Percentiles rank a stretch among this genome's conserved stretches.
Conservation (phyloP, 1,139 yeast genomes). For the Magnusiomyces ingens region DNA sequence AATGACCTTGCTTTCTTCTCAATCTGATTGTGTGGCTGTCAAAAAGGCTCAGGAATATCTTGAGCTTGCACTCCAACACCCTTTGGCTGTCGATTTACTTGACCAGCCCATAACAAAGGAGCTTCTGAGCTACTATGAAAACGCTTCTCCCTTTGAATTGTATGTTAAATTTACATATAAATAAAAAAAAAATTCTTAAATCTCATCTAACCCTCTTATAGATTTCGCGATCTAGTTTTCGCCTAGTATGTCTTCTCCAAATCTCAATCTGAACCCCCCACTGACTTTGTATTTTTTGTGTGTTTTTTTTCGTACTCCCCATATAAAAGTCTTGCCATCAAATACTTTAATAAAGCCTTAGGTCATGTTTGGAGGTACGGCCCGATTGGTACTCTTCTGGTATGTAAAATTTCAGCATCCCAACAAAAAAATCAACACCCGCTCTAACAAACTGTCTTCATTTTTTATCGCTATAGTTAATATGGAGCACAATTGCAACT, state of each 20-base stretch:
- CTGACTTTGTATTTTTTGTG: background rate
- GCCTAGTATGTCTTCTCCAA: slow-evolving; percentile 14
- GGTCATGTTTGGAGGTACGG: slow-evolving; percentile 17
- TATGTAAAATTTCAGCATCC: background rate
- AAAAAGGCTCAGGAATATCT: too few relatives aligned
- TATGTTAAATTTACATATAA: slow-evolving; percentile 11
- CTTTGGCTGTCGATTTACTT: background rate
- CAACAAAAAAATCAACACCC: background rate
- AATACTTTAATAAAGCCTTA: slow-evolving; percentile 17
- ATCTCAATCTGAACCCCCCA: slow-evolving; percentile 5
- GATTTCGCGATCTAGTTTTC: slow-evolving; percentile 24
- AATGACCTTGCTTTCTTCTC: too few relatives aligned
- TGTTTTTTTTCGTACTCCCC: slow-evolving; percentile 14
- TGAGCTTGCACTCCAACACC: background rate
- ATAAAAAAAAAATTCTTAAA: background rate
- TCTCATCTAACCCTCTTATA: slow-evolving; percentile 1
- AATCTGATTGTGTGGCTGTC: too few relatives aligned
- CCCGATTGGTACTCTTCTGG: slow-evolving; percentile 13
- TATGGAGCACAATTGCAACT: slow-evolving; percentile 10
- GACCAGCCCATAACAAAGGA: too few relatives aligned
- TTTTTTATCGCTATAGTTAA: slow-evolving; percentile 2
- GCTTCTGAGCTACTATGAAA: slow-evolving; percentile 14
- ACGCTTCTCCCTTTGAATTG: slow-evolving; percentile 19
- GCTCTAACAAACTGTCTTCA: slow-evolving; percentile 1
- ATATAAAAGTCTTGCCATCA: slow-evolving; percentile 13